Percentiles rank a stretch among this genome's conserved stretches.
Evolutionary conservation across 2,329 filamentous ascomycete species (phyloP).

Genomic region (Diaporthe amygdali): DNA sequence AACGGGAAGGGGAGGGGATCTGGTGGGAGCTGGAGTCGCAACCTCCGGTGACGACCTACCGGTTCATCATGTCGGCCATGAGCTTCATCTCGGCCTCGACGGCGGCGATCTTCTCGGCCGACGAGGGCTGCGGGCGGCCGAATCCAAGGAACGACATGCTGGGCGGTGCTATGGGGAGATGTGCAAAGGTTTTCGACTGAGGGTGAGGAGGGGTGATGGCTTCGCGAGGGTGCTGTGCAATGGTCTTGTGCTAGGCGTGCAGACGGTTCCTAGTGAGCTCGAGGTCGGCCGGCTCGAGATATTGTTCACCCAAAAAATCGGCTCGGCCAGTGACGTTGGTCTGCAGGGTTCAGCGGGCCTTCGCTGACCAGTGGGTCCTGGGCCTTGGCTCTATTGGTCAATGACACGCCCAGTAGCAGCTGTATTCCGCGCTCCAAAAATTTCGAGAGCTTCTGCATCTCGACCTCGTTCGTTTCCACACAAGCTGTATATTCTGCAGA

Average conservation of each 20-base stretch:
- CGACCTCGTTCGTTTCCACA: not conserved
- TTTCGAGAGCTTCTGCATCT: constrained; percentile 8
- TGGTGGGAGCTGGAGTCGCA: not conserved
- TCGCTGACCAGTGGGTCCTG: not conserved
- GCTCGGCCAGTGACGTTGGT: constrained; percentile 25
- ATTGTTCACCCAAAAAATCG: constrained; percentile 23
- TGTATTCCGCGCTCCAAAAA: constrained; percentile 4
- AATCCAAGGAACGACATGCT: constrained; percentile 37
- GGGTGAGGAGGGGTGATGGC: not conserved
- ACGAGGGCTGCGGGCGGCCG: constrained; percentile 78
- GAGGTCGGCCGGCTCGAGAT: not conserved
- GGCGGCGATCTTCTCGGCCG: constrained; percentile 95
- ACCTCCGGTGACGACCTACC: constrained; percentile 59
- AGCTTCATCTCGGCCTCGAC: constrained; percentile 98
- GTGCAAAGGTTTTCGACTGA: not conserved
- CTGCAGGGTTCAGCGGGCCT: constrained; percentile 13
- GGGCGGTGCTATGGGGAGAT: constrained; percentile 18
- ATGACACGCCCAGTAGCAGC: not conserved
- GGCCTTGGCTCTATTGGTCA: constrained; percentile 7
- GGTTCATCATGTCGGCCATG: constrained; percentile 97
- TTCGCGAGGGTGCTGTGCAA: not conserved
- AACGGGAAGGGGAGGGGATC: no score
- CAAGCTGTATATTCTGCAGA: not conserved
- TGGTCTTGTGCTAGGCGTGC: not conserved
- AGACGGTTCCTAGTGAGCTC: constrained; percentile 5